These are phyloP conservation scores for Citrus medica DNA, from an alignment of 345 rosid species.

Conservation along the genomic window DNA sequence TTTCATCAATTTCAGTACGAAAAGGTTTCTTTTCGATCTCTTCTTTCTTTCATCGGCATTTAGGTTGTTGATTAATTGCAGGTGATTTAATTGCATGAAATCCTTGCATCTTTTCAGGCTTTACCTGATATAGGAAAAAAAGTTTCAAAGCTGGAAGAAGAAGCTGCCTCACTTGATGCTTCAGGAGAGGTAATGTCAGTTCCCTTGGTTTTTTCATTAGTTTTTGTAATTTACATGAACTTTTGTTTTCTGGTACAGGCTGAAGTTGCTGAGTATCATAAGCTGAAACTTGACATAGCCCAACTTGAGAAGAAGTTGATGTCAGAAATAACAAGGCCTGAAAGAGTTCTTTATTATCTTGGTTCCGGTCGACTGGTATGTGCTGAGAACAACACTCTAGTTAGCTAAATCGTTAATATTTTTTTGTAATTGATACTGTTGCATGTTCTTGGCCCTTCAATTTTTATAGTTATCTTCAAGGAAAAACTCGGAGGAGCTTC, in stretches of 20 bases:
- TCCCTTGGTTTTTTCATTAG: constrained; percentile 14
- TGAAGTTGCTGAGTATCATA: constrained; percentile 89
- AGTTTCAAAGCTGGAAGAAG: constrained; percentile 83
- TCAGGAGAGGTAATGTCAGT: constrained; percentile 72
- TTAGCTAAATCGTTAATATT: not conserved
- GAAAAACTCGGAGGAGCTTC: not conserved
- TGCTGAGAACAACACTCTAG: constrained; percentile 6
- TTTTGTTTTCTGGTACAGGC: constrained; percentile 41
- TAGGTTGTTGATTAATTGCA: constrained; percentile 16
- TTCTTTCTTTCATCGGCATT: not conserved
- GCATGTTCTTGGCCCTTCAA: not conserved
- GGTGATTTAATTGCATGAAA: not conserved
- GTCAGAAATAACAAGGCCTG: constrained; percentile 93
- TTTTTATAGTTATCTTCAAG: not conserved
- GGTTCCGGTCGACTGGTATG: constrained; percentile 94
- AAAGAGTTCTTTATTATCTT: constrained; percentile 83
- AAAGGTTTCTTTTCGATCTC: constrained; percentile 51
- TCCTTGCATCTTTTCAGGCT: constrained; percentile 43
- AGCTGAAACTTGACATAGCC: constrained; percentile 74
- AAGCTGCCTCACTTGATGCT: constrained; percentile 83
- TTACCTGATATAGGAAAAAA: constrained; percentile 85
- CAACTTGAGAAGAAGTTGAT: constrained; percentile 91
- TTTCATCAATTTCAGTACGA: constrained; percentile 97
- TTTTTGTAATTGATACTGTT: not conserved
- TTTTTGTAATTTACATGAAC: not conserved